A percentile compares a stretch with the other conserved stretches of the same genome.
Conservation (phyloP, 2,329 filamentous ascomycete species). For the Trichoderma hamatum region DNA sequence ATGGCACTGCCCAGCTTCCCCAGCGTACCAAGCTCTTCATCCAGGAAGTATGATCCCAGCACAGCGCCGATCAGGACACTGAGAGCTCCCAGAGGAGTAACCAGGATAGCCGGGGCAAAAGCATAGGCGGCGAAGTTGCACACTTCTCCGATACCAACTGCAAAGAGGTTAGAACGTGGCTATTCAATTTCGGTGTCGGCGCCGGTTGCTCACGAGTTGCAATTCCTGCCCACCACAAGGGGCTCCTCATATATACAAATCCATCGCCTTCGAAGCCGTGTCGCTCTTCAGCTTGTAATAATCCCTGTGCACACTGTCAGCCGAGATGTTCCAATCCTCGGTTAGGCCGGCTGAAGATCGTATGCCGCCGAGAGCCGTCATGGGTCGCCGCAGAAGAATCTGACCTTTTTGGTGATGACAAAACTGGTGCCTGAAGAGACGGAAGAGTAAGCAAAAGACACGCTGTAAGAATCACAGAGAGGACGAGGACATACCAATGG, state of each 20-base stretch:
- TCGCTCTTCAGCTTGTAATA: constrained; percentile 85
- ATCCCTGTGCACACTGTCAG: constrained; percentile 59
- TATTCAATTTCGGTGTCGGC: background rate
- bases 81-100: constrained; percentile 90
- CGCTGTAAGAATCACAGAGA: constrained; percentile 4
- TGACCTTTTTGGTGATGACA: constrained; percentile 97
- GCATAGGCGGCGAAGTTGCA: constrained; percentile 98
- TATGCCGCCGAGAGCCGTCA: background rate
- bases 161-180: constrained; percentile 31
- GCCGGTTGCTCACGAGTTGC: constrained; percentile 67
- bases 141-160: constrained; percentile 89
- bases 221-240: constrained; percentile 97
- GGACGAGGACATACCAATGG: constrained; percentile 64
- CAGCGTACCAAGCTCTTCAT: constrained; percentile 85
- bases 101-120: constrained; percentile 97
- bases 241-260: constrained; percentile 89
- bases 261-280: constrained; percentile 98
- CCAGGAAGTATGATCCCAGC: constrained; percentile 89
- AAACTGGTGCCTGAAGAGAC: constrained; percentile 78
- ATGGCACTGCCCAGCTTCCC: constrained; percentile 95
- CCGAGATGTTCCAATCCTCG: background rate
- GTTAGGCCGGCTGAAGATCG: constrained; percentile 2
- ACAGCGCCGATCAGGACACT: constrained; percentile 95
- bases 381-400: constrained; percentile 18
- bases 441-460: constrained; percentile 14